phyloP scores from a whole-genome alignment of 106 monocot genomes.

The Acorus calamus region DNA sequence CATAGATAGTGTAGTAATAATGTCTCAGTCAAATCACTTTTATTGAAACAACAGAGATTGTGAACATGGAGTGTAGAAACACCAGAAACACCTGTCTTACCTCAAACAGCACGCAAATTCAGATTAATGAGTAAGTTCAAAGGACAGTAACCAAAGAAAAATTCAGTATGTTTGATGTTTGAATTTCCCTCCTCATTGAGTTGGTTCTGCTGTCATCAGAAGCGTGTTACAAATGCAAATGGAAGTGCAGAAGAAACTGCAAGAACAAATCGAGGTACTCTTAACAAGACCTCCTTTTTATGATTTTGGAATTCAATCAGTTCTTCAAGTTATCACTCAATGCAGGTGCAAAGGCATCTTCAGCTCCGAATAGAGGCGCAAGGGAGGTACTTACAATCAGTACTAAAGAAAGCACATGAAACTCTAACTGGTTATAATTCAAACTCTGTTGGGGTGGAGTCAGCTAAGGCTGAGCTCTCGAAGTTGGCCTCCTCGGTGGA shows the following conservation, averaged over 20 bases:
- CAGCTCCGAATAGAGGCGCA: conserved; percentile 80
- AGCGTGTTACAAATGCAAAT: conserved; percentile 44
- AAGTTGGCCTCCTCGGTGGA: conserved; percentile 34
- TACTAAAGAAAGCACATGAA: conserved; percentile 65
- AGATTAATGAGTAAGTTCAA: conserved; percentile 24
- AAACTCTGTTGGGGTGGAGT: conserved; percentile 16
- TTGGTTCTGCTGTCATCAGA: conserved; percentile 16
- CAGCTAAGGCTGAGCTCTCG: conserved; percentile 40
- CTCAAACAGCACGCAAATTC: conserved; percentile 1
- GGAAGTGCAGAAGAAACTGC: conserved; percentile 54
- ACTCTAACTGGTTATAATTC: conserved; percentile 29
- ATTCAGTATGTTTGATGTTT: no score
- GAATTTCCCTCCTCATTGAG: neutral
- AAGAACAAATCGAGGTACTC: conserved; percentile 55
- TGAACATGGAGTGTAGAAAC: no score
- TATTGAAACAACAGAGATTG: no score
- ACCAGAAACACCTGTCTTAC: no score
- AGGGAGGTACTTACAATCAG: conserved; percentile 62
- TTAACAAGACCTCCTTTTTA: no score
- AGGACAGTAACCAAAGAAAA: no score
- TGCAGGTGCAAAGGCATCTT: conserved; percentile 70
- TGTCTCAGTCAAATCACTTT: no score
- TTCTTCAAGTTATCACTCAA: no score
- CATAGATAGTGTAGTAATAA: no score
- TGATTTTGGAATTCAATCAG: no score